These are phyloP conservation scores for Trichoderma reesei DNA, from an alignment of 495 filamentous ascomycete species.

Conservation along the genomic window DNA sequence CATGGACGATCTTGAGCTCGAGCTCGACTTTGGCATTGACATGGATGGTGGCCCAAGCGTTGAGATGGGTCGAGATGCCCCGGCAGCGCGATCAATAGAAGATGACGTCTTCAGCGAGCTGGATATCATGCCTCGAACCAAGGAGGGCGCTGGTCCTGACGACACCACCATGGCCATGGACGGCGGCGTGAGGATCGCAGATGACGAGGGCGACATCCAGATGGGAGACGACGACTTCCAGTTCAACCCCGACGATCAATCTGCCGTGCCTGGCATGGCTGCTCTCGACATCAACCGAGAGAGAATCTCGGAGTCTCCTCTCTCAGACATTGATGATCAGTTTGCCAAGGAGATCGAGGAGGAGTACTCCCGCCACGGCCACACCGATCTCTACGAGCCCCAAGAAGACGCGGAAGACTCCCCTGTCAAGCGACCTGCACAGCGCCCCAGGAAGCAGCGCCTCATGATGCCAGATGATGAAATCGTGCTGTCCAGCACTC, in stretches of 20 bases:
- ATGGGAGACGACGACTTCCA: constrained; percentile 52
- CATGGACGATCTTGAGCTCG: constrained; percentile 47
- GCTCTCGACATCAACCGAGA: constrained; percentile 35
- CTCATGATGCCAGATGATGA: constrained; percentile 58
- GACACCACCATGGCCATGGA: constrained; percentile 33
- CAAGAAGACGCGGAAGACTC: constrained; percentile 39
- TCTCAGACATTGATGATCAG: constrained; percentile 57
- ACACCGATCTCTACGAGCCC: constrained; percentile 45
- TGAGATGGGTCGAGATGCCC: constrained; percentile 77
- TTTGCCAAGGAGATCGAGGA: constrained; percentile 42
- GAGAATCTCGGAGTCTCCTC: constrained; percentile 57
- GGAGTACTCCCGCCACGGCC: constrained; percentile 43
- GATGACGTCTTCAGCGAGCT: constrained; percentile 66
- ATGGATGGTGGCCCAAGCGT: constrained; percentile 54
- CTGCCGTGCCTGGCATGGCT: constrained; percentile 33
- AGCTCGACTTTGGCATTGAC: constrained; percentile 50
- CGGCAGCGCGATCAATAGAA: constrained; percentile 50
- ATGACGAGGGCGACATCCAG: constrained; percentile 49
- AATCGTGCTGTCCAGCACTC: constrained; percentile 45
- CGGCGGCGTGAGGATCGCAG: constrained; percentile 43
- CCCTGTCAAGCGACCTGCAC: constrained; percentile 46
- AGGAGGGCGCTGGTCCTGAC: constrained; percentile 26
- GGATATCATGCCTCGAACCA: constrained; percentile 38
- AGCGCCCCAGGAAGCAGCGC: constrained; percentile 67
- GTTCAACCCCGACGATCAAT: constrained; percentile 41